phyloP scores from a whole-genome alignment of 2,329 filamentous ascomycete species.

The Neurospora crassa region DNA sequence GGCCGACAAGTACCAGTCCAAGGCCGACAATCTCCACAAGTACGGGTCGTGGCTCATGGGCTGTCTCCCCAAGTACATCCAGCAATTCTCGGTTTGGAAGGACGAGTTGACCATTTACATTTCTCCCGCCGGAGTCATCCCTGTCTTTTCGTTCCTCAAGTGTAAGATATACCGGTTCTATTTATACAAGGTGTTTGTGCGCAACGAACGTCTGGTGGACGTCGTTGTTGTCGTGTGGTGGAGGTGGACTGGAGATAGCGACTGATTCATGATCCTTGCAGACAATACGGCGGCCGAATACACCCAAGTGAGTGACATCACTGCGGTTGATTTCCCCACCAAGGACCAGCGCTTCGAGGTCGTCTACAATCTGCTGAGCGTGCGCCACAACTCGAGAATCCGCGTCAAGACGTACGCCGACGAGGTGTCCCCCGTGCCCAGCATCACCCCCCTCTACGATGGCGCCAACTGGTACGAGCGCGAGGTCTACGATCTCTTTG shows the following conservation, averaged over 20 bases:
- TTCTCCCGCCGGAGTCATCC: slow-evolving; percentile 75
- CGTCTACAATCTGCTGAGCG: slow-evolving; percentile 92
- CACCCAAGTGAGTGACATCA: slow-evolving; percentile 87
- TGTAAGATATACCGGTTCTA: slow-evolving; percentile 30
- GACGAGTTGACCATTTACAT: slow-evolving; percentile 96
- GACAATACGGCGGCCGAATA: slow-evolving; percentile 96
- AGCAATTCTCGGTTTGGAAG: slow-evolving; percentile 99
- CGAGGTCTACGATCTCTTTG: slow-evolving; percentile 95
- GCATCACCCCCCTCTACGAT: slow-evolving; percentile 76
- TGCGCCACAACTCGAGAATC: slow-evolving; percentile 93
- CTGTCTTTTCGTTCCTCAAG: slow-evolving; percentile 90
- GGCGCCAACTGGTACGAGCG: slow-evolving; percentile 98
- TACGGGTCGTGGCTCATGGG: slow-evolving; percentile 97
- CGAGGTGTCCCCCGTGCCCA: slow-evolving; percentile 87
- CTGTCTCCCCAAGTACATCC: slow-evolving; percentile 92
- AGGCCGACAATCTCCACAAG: slow-evolving; percentile 78
- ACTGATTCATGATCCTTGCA: slow-evolving; percentile 19
- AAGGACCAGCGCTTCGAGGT: slow-evolving; percentile 94
- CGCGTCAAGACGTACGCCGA: slow-evolving; percentile 98
- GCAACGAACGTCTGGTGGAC: background rate
- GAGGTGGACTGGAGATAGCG: background rate
- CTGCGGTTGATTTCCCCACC: slow-evolving; percentile 91
- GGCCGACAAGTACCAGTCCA: slow-evolving; percentile 82
- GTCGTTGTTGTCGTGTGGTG: background rate
- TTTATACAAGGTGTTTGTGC: background rate